Evolutionary conservation across 2,329 filamentous ascomycete species (phyloP).

Genomic region (Verticillium albo-atrum): DNA sequence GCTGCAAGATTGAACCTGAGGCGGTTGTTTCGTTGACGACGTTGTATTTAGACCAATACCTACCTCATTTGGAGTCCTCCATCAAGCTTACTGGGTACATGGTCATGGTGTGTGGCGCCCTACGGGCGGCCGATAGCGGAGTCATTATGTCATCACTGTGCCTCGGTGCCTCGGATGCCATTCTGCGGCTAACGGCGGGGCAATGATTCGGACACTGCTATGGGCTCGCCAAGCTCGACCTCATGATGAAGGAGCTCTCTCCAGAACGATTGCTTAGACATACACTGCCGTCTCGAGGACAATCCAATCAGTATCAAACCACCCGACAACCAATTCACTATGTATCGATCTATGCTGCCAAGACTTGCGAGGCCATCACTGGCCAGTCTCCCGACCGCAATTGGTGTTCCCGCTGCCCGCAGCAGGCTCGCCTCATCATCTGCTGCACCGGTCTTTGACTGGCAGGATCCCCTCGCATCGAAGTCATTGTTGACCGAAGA

Average conservation of each 20-base stretch:
- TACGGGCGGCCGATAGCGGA: not conserved
- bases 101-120: too few species aligned
- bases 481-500: slow-evolving; percentile 81
- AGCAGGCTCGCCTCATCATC: slow-evolving; percentile 31
- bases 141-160: not conserved
- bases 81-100: too few species aligned
- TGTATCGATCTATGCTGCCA: not conserved
- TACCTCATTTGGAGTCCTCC: too few species aligned
- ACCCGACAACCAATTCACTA: not conserved
- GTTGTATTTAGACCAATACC: too few species aligned
- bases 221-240: not conserved
- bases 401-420: slow-evolving; percentile 3
- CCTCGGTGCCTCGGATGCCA: slow-evolving; percentile 1
- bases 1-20: too few species aligned
- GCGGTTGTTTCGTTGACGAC: too few species aligned
- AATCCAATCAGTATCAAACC: not conserved
- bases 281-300: not conserved
- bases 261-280: not conserved
- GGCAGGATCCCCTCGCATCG: slow-evolving; percentile 81
- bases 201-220: not conserved
- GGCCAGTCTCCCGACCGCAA: slow-evolving; percentile 5
- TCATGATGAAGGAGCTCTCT: not conserved
- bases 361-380: slow-evolving; percentile 7
- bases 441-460: slow-evolving; percentile 60
- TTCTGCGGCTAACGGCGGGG: not conserved